These are phyloP conservation scores for Trypanosoma scelopori DNA, from an alignment of 208 protist species.

Conservation along the genomic window DNA sequence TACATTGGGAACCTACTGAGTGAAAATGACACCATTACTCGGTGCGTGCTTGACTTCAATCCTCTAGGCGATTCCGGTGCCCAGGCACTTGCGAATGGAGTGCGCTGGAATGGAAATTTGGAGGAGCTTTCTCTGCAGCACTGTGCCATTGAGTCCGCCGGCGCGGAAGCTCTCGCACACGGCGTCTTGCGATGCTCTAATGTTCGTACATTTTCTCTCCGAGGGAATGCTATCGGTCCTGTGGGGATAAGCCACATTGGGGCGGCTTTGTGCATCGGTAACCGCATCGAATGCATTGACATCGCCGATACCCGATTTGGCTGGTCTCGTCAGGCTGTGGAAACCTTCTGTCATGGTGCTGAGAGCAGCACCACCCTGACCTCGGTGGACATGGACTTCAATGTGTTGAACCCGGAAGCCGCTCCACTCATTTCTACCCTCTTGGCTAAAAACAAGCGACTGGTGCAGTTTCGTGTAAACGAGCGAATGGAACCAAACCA, in stretches of 20 bases:
- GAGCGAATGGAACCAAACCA: constrained; percentile 62
- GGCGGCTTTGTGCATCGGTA: constrained; percentile 47
- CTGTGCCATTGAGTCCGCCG: constrained; percentile 50
- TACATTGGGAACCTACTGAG: constrained; percentile 65
- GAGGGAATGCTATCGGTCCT: constrained; percentile 67
- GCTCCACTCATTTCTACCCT: constrained; percentile 47
- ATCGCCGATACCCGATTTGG: constrained; percentile 83
- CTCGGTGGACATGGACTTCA: constrained; percentile 75
- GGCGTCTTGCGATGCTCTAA: constrained; percentile 73
- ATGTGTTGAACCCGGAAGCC: constrained; percentile 54
- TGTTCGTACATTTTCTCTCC: constrained; percentile 62
- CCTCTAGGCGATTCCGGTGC: constrained; percentile 69
- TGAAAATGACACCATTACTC: constrained; percentile 70
- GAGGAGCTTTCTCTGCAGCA: constrained; percentile 77
- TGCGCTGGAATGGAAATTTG: constrained; percentile 85
- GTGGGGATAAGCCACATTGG: constrained; percentile 68
- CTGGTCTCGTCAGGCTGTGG: constrained; percentile 40
- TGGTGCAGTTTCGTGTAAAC: constrained; percentile 49
- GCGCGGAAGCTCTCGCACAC: constrained; percentile 51
- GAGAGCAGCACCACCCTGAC: constrained; percentile 53
- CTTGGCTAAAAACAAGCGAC: constrained; percentile 50
- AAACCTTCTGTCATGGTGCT: constrained; percentile 79
- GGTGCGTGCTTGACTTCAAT: constrained; percentile 82
- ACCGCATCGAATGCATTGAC: constrained; percentile 67
- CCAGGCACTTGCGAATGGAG: constrained; percentile 50